Percentiles rank a stretch among this genome's conserved stretches.
Evolutionary conservation across 1,139 yeast genomes (phyloP).

Genomic region (Saccharomyces hybrid): DNA sequence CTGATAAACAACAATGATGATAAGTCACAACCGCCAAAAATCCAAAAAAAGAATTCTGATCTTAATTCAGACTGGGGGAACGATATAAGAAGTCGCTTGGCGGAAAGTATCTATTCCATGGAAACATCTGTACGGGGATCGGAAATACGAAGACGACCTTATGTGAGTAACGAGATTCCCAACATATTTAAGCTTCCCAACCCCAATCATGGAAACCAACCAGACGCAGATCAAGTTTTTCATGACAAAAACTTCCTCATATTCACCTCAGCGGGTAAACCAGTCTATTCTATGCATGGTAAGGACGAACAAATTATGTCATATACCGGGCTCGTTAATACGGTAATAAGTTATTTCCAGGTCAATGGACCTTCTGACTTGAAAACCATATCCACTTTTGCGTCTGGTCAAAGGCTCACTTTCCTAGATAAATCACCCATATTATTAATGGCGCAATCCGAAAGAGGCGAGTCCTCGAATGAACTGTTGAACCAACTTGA

Average conservation of each 20-base stretch:
- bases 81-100: conserved; percentile 13
- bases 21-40: background rate
- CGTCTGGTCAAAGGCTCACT: conserved; percentile 43
- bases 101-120: conserved; percentile 20
- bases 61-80: conserved; percentile 2
- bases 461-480: conserved; percentile 43
- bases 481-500: conserved; percentile 62
- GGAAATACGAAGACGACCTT: conserved; percentile 9
- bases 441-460: conserved; percentile 65
- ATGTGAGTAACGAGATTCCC: conserved; percentile 25
- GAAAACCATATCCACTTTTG: conserved; percentile 37
- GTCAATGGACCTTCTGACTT: conserved; percentile 30
- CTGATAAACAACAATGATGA: background rate
- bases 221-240: background rate
- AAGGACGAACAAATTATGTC: conserved; percentile 63
- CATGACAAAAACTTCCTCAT: conserved; percentile 47
- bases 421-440: conserved; percentile 63
- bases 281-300: conserved; percentile 78
- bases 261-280: conserved; percentile 89
- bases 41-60: background rate
- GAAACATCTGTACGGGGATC: conserved; percentile 10
- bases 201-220: background rate
- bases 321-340: conserved; percentile 55
- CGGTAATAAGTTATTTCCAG: conserved; percentile 37
- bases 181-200: conserved; percentile 12